Percentiles rank a stretch among this genome's conserved stretches.
These are phyloP conservation scores for Testicularia cyperi DNA, from an alignment of 1,284 basidiomycete genomes.

Conservation along the genomic window DNA sequence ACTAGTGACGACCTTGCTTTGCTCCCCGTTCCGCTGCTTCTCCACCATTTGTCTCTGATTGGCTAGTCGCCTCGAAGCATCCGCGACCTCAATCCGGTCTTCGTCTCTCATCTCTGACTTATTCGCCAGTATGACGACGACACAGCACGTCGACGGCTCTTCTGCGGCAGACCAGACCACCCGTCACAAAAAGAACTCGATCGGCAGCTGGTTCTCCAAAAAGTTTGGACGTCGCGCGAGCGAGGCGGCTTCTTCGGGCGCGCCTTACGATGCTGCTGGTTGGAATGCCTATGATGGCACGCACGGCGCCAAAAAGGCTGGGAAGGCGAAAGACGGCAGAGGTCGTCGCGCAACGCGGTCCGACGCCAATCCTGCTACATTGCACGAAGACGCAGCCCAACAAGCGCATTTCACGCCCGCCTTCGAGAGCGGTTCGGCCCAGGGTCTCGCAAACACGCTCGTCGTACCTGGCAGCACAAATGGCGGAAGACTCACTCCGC, in stretches of 20 bases:
- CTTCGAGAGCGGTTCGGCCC: constrained; percentile 12
- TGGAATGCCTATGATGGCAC: no score
- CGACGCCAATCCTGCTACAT: constrained; percentile 5
- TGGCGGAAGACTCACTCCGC: constrained; percentile 18
- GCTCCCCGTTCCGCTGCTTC: background rate
- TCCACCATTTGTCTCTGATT: background rate
- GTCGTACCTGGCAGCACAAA: constrained; percentile 10
- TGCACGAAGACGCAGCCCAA: constrained; percentile 1
- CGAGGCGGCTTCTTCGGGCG: constrained; percentile 15
- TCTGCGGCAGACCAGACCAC: background rate
- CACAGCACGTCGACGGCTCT: background rate
- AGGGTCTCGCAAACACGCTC: constrained; percentile 40
- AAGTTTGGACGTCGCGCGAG: constrained; percentile 37
- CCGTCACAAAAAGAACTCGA: constrained; percentile 32
- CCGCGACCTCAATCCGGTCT: background rate
- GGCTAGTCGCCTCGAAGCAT: background rate
- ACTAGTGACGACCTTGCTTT: no score
- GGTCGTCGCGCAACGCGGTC: constrained; percentile 5
- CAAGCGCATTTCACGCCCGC: constrained; percentile 17
- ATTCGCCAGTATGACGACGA: background rate
- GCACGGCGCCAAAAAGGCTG: constrained; percentile 1
- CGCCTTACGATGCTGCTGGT: no score
- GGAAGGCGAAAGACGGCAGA: constrained; percentile 4
- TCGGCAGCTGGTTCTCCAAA: constrained; percentile 44
- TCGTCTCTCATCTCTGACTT: background rate